Conservation (phyloP, 1,284 basidiomycete genomes). For the Fomitopsis schrenkii region DNA sequence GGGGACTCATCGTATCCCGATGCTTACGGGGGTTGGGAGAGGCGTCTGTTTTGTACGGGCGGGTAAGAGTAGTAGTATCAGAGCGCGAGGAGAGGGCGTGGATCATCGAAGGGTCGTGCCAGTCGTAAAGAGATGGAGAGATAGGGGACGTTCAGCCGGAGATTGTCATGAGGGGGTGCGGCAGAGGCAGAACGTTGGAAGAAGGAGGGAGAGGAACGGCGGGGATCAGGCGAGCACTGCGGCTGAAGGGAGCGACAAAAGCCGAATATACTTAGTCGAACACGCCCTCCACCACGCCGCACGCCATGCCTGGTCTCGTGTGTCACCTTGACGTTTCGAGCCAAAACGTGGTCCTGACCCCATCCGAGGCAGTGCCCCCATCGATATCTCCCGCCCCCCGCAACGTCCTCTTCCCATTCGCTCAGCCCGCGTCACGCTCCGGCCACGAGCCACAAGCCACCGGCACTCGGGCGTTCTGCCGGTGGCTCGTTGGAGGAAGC, state of each 20-base stretch:
- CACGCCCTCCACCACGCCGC: slow-evolving; percentile 4
- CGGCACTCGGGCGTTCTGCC: too few relatives aligned
- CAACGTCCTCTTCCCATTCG: background rate
- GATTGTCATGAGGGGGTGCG: background rate
- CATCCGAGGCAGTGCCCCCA: slow-evolving; percentile 2
- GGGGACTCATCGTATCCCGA: background rate
- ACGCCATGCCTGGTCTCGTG: background rate
- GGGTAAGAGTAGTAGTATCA: background rate
- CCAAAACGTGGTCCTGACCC: slow-evolving; percentile 8
- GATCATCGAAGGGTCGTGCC: slow-evolving; percentile 2
- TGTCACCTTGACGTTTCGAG: slow-evolving; percentile 8
- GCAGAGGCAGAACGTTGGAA: background rate
- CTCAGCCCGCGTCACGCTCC: too few relatives aligned
- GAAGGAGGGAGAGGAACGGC: background rate
- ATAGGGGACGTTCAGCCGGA: background rate
- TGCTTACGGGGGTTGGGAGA: background rate
- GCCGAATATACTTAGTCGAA: slow-evolving; percentile 1
- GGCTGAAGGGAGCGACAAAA: background rate
- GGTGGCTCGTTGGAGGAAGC: background rate
- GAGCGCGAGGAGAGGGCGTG: background rate
- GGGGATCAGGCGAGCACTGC: slow-evolving; percentile 1
- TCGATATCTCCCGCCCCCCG: slow-evolving; percentile 4
- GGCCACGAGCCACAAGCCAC: too few relatives aligned
- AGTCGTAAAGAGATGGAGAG: background rate
- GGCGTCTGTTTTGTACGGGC: background rate